These are phyloP conservation scores for Arachis hypogaea DNA, from an alignment of 306 rosid species.

Conservation along the genomic window DNA sequence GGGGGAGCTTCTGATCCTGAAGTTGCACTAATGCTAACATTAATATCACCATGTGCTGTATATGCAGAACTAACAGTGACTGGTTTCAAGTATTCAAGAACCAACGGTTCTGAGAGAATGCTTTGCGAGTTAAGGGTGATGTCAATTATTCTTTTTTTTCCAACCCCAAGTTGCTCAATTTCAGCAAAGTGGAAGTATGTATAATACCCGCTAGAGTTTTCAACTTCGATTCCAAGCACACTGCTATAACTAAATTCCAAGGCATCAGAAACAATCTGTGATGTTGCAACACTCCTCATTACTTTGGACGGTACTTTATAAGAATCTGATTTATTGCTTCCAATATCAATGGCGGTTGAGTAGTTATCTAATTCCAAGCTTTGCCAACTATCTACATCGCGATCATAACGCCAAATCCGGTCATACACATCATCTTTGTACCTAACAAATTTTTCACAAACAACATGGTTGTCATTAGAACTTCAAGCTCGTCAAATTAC, in stretches of 20 bases:
- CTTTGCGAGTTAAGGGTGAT: conserved; percentile 34
- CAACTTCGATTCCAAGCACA: not conserved
- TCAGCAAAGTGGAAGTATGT: conserved; percentile 53
- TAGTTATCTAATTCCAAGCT: not conserved
- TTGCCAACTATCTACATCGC: fast-evolving
- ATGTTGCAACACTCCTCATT: conserved; percentile 11
- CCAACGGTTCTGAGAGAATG: conserved; percentile 5
- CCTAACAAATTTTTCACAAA: not conserved
- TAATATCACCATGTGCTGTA: not conserved
- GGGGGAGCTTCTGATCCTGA: conserved; percentile 51
- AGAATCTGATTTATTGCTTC: not conserved
- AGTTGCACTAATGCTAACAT: not conserved
- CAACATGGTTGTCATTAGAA: too few relatives aligned
- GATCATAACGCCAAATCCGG: not conserved
- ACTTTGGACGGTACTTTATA: conserved; percentile 37
- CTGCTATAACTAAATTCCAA: not conserved
- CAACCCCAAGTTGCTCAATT: conserved; percentile 36
- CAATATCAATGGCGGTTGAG: not conserved
- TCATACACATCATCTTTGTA: conserved; percentile 23
- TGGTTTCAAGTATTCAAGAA: conserved; percentile 45
- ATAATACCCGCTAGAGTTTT: not conserved
- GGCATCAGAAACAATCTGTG: not conserved
- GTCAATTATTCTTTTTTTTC: conserved; percentile 40
- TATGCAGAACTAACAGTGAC: not conserved
- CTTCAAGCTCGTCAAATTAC: too few relatives aligned